Base-by-base conservation (phyloP, 1,284 basidiomycete genomes). In the Moesziomyces antarcticus region DNA sequence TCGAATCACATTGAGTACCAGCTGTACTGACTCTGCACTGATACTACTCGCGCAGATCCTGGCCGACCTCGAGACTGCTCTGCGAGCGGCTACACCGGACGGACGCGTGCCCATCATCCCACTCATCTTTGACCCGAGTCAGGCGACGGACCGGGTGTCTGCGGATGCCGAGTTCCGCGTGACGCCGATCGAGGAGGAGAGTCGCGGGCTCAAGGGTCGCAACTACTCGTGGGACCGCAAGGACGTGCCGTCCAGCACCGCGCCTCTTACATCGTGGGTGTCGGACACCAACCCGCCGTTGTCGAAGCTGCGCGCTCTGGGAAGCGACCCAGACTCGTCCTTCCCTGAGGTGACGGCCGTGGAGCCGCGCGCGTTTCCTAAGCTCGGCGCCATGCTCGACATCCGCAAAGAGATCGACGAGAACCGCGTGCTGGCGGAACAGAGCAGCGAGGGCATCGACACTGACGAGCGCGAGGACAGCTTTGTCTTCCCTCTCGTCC, bases 211-310 rank as follows among this genome's bases (percentile, higher is more conserved):
- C 13, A 21, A 56, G 20, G 67, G 64, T 10, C 21, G 55, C 20
- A 77, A 77, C 60, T 79, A 75, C 40, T 70, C 72, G 11, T 79
- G 77, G 77, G 77, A 79, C 16, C 60, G 73, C 11, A 73, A 65
- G 24, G 60, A 73, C 24, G 13, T 22, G n/a, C 0, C 55, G 0
- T 27, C 46, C 18, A 30, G 56, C 8, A 35, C 52, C 3, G 37
- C 57, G 14, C 59, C 54, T 1, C 56, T 68, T 2, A 73, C 65
- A 0, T 61, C 65, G 2, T 69, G 64, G 73, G 60, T 69, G 2
- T 73, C 63, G 0, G 66, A 67, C 53, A 69, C 62, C 35, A 64
- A 70, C 8, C 63, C 66, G 21, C 74, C 63, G 20, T 59, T 69
- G 9, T 58, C 56, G 33, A 66, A 74, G 33, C 51, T 59, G 14